Percentiles rank a stretch among this genome's conserved stretches.
Evolutionary conservation across 257 asterid species (phyloP).

Genomic region (Salvia hispanica): DNA sequence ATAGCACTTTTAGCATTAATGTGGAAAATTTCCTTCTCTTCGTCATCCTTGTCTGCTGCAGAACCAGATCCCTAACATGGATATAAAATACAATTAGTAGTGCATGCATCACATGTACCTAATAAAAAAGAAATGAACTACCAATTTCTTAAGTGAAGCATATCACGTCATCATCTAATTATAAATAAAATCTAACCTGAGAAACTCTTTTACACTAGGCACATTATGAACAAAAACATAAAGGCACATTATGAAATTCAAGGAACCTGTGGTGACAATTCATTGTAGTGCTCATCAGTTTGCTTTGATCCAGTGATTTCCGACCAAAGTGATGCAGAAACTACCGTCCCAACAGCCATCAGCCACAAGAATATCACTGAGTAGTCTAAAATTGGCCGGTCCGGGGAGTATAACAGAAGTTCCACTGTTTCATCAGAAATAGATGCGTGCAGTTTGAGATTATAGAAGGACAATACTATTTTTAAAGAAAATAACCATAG

Average conservation of each 20-base stretch:
- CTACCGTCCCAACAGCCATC: constrained; percentile 93
- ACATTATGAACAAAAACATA: constrained; percentile 29
- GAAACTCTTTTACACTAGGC: constrained; percentile 19
- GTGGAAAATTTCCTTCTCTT: constrained; percentile 66
- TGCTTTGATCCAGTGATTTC: constrained; percentile 66
- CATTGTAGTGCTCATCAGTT: constrained; percentile 58
- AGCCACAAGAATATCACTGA: constrained; percentile 84
- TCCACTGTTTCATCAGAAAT: constrained; percentile 60
- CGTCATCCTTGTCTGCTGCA: constrained; percentile 59
- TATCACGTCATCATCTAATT: constrained; percentile 17
- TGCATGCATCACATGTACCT: constrained; percentile 25
- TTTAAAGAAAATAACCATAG: constrained; percentile 13
- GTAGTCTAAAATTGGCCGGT: constrained; percentile 79
- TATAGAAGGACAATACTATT: constrained; percentile 4
- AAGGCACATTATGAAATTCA: constrained; percentile 17
- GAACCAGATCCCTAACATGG: constrained; percentile 56
- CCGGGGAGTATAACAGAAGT: constrained; percentile 83
- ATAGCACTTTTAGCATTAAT: constrained; percentile 77
- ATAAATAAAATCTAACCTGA: constrained; percentile 10
- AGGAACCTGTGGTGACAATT: constrained; percentile 62
- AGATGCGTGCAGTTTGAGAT: constrained; percentile 28
- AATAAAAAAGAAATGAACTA: constrained; percentile 14
- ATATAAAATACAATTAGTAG: constrained; percentile 26
- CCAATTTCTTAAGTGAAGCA: constrained; percentile 14
- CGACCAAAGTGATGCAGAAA: constrained; percentile 83